Conservation (phyloP, 164 flowering plant species). For the Aristolochia californica region DNA sequence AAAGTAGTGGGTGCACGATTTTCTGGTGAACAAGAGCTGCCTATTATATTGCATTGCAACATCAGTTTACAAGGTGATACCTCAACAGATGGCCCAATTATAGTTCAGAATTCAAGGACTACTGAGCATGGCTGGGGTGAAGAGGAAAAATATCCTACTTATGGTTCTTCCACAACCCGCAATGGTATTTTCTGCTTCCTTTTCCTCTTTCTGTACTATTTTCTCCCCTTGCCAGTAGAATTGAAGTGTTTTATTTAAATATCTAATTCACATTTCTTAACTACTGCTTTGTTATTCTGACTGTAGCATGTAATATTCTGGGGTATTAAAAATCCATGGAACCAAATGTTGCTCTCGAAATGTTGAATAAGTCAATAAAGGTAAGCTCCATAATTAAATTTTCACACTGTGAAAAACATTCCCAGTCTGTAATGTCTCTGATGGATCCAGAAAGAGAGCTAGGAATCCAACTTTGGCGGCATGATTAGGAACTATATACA, state of each 20-base stretch:
- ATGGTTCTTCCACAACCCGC: slow-evolving; percentile 19
- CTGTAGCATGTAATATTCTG: neutral
- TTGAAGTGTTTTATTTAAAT: neutral
- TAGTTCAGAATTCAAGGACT: slow-evolving; percentile 76
- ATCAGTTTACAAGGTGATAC: slow-evolving; percentile 56
- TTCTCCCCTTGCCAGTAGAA: neutral
- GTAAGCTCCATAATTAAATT: neutral
- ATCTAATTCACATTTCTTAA: neutral
- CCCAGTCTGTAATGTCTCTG: too few relatives aligned
- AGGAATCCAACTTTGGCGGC: neutral
- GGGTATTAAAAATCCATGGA: neutral
- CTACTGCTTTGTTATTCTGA: neutral
- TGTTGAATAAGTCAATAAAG: neutral
- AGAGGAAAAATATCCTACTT: slow-evolving; percentile 65
- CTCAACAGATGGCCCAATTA: slow-evolving; percentile 44
- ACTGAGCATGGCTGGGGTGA: slow-evolving; percentile 63
- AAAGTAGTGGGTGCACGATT: slow-evolving; percentile 39
- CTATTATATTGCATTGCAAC: slow-evolving; percentile 52
- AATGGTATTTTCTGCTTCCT: slow-evolving; percentile 31
- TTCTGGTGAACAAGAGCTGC: slow-evolving; percentile 36
- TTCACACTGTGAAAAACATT: neutral
- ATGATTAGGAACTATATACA: neutral
- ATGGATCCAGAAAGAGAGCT: neutral
- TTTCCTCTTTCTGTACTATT: neutral
- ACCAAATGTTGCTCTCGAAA: neutral